These are phyloP conservation scores for Lachnellula occidentalis DNA, from an alignment of 2,329 filamentous ascomycete species.

Conservation along the genomic window DNA sequence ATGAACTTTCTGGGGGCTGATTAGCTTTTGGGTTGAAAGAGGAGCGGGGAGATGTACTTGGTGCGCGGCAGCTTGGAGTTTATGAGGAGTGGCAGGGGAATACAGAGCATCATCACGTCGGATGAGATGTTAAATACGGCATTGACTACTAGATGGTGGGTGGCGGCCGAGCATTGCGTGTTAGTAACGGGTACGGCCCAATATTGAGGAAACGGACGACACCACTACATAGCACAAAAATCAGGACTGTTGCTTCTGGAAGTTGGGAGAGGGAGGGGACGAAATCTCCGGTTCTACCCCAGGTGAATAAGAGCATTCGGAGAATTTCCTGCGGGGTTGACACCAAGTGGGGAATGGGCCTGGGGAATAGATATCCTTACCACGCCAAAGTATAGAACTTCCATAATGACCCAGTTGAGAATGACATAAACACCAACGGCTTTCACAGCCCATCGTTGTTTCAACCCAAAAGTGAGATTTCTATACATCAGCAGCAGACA, in stretches of 20 bases:
- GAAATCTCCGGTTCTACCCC: no score
- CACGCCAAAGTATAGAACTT: constrained; percentile 44
- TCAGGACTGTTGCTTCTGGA: no score
- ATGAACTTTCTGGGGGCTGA: constrained; percentile 46
- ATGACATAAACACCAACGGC: constrained; percentile 43
- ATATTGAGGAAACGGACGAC: constrained; percentile 49
- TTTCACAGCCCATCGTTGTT: constrained; percentile 44
- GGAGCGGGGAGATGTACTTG: constrained; percentile 29
- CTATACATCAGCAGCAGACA: constrained; percentile 54
- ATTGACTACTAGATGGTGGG: constrained; percentile 54
- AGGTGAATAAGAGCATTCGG: no score
- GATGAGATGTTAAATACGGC: constrained; percentile 55
- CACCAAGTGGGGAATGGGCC: no score
- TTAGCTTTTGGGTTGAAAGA: constrained; percentile 23
- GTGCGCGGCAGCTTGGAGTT: constrained; percentile 38
- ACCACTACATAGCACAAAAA: constrained; percentile 35
- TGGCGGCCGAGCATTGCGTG: constrained; percentile 51
- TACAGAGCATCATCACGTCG: constrained; percentile 52
- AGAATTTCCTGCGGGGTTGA: no score
- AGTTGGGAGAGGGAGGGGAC: no score
- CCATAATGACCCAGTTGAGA: constrained; percentile 44
- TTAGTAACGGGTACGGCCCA: constrained; percentile 51
- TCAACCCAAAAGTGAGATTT: constrained; percentile 47
- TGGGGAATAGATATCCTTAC: no score
- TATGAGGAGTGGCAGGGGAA: constrained; percentile 46